Evolutionary conservation across 208 protist species (phyloP).

Genomic region (Leishmania mexicana): DNA sequence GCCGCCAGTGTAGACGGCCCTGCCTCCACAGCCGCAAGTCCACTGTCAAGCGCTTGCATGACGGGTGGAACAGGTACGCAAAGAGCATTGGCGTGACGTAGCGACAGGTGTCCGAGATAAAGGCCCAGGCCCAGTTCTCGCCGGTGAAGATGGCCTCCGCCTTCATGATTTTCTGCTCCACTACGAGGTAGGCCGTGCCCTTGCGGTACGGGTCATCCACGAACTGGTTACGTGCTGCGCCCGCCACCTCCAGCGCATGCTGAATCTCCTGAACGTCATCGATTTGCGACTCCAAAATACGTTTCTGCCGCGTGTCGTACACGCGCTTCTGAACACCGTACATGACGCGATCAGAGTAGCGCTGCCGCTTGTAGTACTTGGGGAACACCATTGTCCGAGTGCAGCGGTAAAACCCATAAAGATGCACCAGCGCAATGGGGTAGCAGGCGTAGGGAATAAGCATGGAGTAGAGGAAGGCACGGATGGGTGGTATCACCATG

Average conservation of each 20-base stretch:
- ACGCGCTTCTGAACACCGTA: conserved; percentile 86
- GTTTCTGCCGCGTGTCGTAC: conserved; percentile 58
- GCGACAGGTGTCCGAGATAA: conserved; percentile 86
- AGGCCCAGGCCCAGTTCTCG: conserved; percentile 90
- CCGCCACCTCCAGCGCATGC: conserved; percentile 68
- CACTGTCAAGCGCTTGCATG: conserved; percentile 64
- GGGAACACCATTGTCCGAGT: conserved; percentile 63
- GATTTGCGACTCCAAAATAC: conserved; percentile 64
- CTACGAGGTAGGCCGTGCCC: conserved; percentile 79
- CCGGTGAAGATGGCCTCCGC: conserved; percentile 84
- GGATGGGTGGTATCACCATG: conserved; percentile 78
- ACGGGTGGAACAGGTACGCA: conserved; percentile 78
- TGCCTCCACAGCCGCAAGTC: conserved; percentile 71
- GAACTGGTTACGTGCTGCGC: conserved; percentile 73
- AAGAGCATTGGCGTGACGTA: conserved; percentile 71
- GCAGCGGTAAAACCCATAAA: conserved; percentile 87
- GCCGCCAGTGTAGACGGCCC: conserved; percentile 69
- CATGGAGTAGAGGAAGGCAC: conserved; percentile 80
- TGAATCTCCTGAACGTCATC: conserved; percentile 75
- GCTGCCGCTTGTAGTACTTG: conserved; percentile 68
- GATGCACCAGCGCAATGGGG: conserved; percentile 61
- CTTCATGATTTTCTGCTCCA: conserved; percentile 88
- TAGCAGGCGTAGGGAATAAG: conserved; percentile 80
- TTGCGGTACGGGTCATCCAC: conserved; percentile 74
- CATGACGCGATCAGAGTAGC: conserved; percentile 76